Evolutionary conservation across 352 stramenopile genomes (phyloP).

Genomic region (Phytophthora podocarpi): DNA sequence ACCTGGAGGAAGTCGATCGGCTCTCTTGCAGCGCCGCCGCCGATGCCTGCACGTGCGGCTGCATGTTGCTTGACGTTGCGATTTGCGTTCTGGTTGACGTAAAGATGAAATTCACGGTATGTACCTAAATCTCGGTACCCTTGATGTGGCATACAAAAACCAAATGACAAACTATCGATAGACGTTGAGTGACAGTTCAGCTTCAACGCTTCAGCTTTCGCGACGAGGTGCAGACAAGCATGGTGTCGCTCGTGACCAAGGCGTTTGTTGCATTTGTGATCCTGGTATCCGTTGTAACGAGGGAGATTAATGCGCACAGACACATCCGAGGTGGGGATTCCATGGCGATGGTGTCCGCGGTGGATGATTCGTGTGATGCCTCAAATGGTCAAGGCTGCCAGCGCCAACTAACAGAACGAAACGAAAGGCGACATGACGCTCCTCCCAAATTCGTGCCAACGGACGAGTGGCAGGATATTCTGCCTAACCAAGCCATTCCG

Average conservation of each 20-base stretch:
- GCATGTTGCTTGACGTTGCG: slow-evolving; percentile 25
- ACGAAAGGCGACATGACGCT: not conserved
- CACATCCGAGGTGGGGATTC: slow-evolving; percentile 12
- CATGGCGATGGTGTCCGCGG: slow-evolving; percentile 29
- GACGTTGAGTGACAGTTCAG: too few species aligned
- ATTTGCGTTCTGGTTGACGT: slow-evolving; percentile 30
- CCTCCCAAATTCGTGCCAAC: slow-evolving; percentile 69
- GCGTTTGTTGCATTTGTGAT: not conserved
- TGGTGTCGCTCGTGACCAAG: not conserved
- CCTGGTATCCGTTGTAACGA: not conserved
- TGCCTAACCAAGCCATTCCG: slow-evolving; percentile 55
- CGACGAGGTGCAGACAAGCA: slow-evolving; percentile 8
- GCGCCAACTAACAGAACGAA: slow-evolving; percentile 7
- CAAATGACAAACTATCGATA: too few species aligned
- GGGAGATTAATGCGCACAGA: not conserved
- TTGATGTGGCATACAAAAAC: not conserved
- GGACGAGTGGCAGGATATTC: slow-evolving; percentile 61
- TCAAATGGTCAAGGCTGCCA: slow-evolving; percentile 22
- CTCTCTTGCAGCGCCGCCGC: slow-evolving; percentile 46
- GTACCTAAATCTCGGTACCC: not conserved
- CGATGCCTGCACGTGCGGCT: slow-evolving; percentile 44
- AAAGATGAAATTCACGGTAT: too few species aligned
- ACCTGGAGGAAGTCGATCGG: not conserved
- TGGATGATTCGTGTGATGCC: slow-evolving; percentile 11
- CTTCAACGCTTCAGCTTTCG: too few species aligned